phyloP scores from a whole-genome alignment of 2,329 filamentous ascomycete species.

The Claviceps humidiphila region DNA sequence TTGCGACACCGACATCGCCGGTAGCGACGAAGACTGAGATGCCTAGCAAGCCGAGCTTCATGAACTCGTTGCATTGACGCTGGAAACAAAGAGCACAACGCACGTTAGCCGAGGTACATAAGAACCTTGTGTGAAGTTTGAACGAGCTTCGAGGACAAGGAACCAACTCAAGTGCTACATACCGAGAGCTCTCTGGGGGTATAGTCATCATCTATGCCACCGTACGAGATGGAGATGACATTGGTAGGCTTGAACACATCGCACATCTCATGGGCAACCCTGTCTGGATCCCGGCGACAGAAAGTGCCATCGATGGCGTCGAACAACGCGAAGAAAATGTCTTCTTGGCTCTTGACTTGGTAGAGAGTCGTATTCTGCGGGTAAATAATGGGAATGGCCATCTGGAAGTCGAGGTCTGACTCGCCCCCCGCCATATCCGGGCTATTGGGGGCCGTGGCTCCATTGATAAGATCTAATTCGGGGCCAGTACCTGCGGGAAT shows the following conservation, averaged over 20 bases:
- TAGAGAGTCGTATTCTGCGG: conserved; percentile 38
- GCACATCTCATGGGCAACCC: conserved; percentile 21
- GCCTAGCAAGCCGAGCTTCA: conserved; percentile 32
- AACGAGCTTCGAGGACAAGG: too few species aligned
- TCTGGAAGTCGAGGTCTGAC: conserved; percentile 40
- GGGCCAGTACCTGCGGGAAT: conserved; percentile 30
- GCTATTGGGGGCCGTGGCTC: conserved; percentile 28
- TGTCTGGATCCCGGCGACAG: conserved; percentile 33
- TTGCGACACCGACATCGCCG: conserved; percentile 14
- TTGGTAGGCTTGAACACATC: conserved; percentile 17
- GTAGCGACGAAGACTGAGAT: conserved; percentile 27
- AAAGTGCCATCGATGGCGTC: conserved; percentile 39
- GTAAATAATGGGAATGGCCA: conserved; percentile 37
- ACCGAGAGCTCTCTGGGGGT: conserved; percentile 29
- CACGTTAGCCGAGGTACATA: too few species aligned
- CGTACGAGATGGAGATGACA: conserved; percentile 30
- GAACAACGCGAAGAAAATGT: conserved; percentile 27
- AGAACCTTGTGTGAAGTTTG: too few species aligned
- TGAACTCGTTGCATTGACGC: conserved; percentile 27
- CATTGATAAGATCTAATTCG: conserved; percentile 31
- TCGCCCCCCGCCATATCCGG: conserved; percentile 24
- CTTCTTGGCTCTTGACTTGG: conserved; percentile 24
- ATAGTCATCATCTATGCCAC: conserved; percentile 17
- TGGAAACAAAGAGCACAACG: conserved; percentile 8
- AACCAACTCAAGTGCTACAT: background rate